Percentiles rank a stretch among this genome's conserved stretches.
Conservation (phyloP, 164 flowering plant species). For the Paratinospora sagittata region DNA sequence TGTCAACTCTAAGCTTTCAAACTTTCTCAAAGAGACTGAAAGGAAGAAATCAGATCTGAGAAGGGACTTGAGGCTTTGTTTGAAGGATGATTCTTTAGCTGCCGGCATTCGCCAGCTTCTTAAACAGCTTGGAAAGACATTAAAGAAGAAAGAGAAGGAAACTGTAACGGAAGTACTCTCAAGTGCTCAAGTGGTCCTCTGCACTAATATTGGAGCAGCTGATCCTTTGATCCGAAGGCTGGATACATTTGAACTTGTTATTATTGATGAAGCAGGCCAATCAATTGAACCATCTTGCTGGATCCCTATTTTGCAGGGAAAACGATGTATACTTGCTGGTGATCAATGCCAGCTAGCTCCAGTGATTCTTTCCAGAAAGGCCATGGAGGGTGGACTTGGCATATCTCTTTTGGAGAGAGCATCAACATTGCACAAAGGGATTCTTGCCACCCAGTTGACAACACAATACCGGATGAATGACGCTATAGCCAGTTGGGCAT, state of each 20-base stretch:
- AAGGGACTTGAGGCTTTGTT: slow-evolving; percentile 66
- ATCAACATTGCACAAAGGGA: slow-evolving; percentile 54
- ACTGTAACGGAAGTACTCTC: slow-evolving; percentile 64
- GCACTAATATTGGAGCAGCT: slow-evolving; percentile 87
- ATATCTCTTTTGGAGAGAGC: slow-evolving; percentile 79
- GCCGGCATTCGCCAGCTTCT: slow-evolving; percentile 94
- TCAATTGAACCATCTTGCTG: slow-evolving; percentile 93
- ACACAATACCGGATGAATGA: slow-evolving; percentile 89
- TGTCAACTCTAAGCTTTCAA: slow-evolving; percentile 57
- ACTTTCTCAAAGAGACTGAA: slow-evolving; percentile 51
- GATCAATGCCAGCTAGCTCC: slow-evolving; percentile 94
- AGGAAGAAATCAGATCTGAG: slow-evolving; percentile 77
- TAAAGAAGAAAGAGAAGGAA: slow-evolving; percentile 84
- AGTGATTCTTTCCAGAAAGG: slow-evolving; percentile 71
- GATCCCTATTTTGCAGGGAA: slow-evolving; percentile 88
- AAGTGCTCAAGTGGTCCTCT: slow-evolving; percentile 75
- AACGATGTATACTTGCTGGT: slow-evolving; percentile 79
- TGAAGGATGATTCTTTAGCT: slow-evolving; percentile 84
- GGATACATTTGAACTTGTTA: slow-evolving; percentile 70
- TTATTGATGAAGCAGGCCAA: slow-evolving; percentile 92
- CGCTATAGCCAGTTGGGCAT: slow-evolving; percentile 89
- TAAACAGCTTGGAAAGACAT: slow-evolving; percentile 69
- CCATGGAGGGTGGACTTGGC: slow-evolving; percentile 90
- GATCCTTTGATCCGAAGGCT: slow-evolving; percentile 69
- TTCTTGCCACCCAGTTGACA: slow-evolving; percentile 60